These are phyloP conservation scores for Talaromyces islandicus DNA, from an alignment of 2,329 filamentous ascomycete genomes.

Conservation along the genomic window DNA sequence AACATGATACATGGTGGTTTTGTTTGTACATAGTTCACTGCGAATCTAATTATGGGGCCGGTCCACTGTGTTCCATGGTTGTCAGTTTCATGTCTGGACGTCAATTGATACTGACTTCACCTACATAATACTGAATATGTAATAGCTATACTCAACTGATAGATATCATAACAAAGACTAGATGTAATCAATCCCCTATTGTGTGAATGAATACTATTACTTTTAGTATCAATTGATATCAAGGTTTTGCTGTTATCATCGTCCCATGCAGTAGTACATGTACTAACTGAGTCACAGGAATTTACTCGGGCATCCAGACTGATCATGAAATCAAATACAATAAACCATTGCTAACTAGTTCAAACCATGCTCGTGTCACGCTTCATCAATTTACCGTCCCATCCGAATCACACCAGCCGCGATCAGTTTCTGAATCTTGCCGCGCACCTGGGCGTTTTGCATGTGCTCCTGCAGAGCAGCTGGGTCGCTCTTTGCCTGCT, in stretches of 20 bases:
- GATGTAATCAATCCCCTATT: too few species aligned
- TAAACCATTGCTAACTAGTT: neutral
- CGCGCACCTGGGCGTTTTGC: constrained; percentile 78
- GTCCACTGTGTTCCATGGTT: neutral
- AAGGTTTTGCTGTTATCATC: too few species aligned
- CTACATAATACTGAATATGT: too few species aligned
- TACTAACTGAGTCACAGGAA: neutral
- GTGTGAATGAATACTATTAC: too few species aligned
- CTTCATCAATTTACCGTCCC: constrained; percentile 42
- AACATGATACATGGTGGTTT: neutral
- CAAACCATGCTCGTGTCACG: neutral
- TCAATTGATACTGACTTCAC: neutral
- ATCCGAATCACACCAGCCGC: constrained; percentile 87
- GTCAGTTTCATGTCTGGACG: neutral
- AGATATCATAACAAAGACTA: too few species aligned
- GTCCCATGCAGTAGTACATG: neutral
- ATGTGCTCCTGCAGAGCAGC: constrained; percentile 94
- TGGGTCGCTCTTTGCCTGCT: constrained; percentile 92
- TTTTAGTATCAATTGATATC: too few species aligned
- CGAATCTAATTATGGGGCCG: neutral
- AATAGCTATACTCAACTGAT: too few species aligned
- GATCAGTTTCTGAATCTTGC: constrained; percentile 91
- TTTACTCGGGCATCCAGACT: neutral
- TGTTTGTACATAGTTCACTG: neutral
- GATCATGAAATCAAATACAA: neutral